These are phyloP conservation scores for Beauveria scarabaeidicola DNA, from an alignment of 2,329 filamentous ascomycete species.

Conservation along the genomic window DNA sequence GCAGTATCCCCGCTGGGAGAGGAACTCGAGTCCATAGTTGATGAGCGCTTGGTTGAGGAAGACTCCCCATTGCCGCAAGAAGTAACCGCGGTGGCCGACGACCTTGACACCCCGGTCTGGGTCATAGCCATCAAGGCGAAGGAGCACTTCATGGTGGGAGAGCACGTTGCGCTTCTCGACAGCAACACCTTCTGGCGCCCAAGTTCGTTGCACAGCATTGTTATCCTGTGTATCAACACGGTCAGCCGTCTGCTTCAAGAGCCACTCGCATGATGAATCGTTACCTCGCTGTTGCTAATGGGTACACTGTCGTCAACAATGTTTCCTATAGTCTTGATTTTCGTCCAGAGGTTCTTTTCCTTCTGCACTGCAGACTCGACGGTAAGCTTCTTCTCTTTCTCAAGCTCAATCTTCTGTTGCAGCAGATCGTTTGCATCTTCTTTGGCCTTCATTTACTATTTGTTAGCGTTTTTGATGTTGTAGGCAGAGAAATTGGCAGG, in stretches of 20 bases:
- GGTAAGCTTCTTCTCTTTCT: conserved; percentile 73
- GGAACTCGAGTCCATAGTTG: conserved; percentile 90
- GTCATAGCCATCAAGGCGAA: conserved; percentile 83
- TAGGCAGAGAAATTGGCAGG: background rate
- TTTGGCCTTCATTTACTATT: conserved; percentile 50
- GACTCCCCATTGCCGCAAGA: conserved; percentile 79
- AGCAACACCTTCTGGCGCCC: conserved; percentile 67
- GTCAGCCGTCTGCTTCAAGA: background rate
- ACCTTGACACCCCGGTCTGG: conserved; percentile 89
- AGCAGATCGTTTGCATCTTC: conserved; percentile 77
- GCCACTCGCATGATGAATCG: background rate
- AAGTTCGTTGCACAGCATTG: conserved; percentile 68
- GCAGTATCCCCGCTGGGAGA: conserved; percentile 71
- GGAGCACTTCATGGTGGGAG: conserved; percentile 91
- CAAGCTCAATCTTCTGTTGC: conserved; percentile 65
- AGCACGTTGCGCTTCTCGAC: conserved; percentile 70
- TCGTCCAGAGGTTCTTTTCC: conserved; percentile 62
- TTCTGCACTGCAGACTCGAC: conserved; percentile 69
- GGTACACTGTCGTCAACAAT: conserved; percentile 79
- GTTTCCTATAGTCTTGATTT: conserved; percentile 68
- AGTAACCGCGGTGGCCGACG: conserved; percentile 91
- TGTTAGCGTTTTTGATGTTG: background rate
- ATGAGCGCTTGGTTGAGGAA: conserved; percentile 88
- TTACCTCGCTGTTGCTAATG: conserved; percentile 69
- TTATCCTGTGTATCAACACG: conserved; percentile 47